Base-by-base conservation (phyloP, 208 protist species). In the Leishmania guyanensis region DNA sequence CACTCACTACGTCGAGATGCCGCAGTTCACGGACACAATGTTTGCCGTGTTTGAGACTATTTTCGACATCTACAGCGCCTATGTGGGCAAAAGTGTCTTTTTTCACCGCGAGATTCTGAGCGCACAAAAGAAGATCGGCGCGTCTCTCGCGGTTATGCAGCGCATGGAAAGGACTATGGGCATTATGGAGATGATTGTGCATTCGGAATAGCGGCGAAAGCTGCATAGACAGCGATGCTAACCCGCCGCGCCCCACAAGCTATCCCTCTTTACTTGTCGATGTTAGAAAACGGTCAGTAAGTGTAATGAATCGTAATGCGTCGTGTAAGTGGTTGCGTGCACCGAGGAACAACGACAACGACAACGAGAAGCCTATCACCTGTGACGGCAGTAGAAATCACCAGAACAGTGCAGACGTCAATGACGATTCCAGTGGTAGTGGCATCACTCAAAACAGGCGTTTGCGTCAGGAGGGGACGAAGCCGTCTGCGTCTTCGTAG, bases 161-260 rank as follows among this genome's bases (percentile, higher is more conserved):
- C 70, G 86, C 4, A 94, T 96, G 91, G 88, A 95, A 83, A 84
- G 78, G 54, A 90, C 88, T 0, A 81, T 93, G 66, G 89, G 91
- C 51, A 88, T 95, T 62, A 95, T 97, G 94, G 91, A 97, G 84
- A 80, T 95, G 64, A 94, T 97, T 58, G 90, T 95, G 39, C 89
- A 95, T 64, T 83, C 80, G 17, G 89, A 84, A 66, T 92, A 84
- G 82, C 10, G 3, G 51, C 6, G 48, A 14, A 33, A 8, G 6
- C 22, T 73, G 69, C 69, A 26, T 8, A 20, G 1, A 51, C 6
- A 46, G 69, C 26, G 9, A n/a, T 48, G 39, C 26, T n/a, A n/a
- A 46, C 46, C 69, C 10, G 39, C 69, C 22, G 69, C 26, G 69
- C 46, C 39, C 20, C 48, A 17, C 46, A 36, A 20, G 36, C 48